Evolutionary conservation across 1,284 basidiomycete genomes (phyloP).

Genomic region (Puccinia novopanici): DNA sequence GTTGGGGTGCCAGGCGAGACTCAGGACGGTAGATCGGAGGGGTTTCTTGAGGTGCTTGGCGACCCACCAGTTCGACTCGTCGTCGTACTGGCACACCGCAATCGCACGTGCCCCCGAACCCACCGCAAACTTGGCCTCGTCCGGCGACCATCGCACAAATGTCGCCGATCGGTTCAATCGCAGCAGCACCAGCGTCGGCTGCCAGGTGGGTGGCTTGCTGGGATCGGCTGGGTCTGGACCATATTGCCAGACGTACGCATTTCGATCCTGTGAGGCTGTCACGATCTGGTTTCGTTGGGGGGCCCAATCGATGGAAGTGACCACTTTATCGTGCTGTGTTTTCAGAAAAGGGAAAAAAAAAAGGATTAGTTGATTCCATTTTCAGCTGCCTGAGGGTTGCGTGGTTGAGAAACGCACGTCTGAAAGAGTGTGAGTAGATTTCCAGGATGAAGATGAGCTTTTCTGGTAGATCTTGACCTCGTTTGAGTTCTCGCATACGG

Average conservation of each 20-base stretch:
- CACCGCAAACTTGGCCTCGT: slow-evolving; percentile 98
- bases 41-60: slow-evolving; percentile 97
- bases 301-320: slow-evolving; percentile 99
- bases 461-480: slow-evolving; percentile 57
- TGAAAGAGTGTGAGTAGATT: slow-evolving; percentile 73
- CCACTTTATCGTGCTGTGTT: slow-evolving; percentile 88
- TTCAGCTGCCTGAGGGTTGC: too few relatives aligned
- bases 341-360: too few relatives aligned
- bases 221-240: slow-evolving; percentile 73
- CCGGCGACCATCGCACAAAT: slow-evolving; percentile 91
- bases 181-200: slow-evolving; percentile 93
- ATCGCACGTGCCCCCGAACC: slow-evolving; percentile 92
- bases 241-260: slow-evolving; percentile 91
- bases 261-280: slow-evolving; percentile 95
- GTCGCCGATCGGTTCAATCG: slow-evolving; percentile 95
- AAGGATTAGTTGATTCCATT: too few relatives aligned
- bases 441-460: slow-evolving; percentile 64
- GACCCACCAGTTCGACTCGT: slow-evolving; percentile 99
- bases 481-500: slow-evolving; percentile 59
- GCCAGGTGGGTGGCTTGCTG: slow-evolving; percentile 76
- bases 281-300: slow-evolving; percentile 94
- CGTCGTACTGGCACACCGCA: slow-evolving; percentile 89
- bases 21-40: slow-evolving; percentile 85
- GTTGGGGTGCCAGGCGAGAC: slow-evolving; percentile 97
- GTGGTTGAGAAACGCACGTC: slow-evolving; percentile 67